Evolutionary conservation across 768 basidiomycete species (phyloP).

Genomic region (Suillus subalutaceus): DNA sequence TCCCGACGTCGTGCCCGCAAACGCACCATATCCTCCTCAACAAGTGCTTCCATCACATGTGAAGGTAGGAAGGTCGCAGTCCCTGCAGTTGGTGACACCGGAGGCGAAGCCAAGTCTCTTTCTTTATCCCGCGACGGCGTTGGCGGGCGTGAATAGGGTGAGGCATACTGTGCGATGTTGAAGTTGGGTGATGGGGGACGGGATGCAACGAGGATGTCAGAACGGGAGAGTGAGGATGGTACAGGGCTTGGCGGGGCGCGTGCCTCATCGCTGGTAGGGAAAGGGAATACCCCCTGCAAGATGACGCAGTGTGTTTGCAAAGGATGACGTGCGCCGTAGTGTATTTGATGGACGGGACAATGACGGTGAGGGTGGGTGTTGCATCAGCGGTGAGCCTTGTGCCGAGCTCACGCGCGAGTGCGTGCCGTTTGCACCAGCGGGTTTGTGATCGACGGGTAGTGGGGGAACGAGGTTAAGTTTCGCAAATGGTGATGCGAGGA

Average conservation of each 20-base stretch:
- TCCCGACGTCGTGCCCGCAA: slow-evolving; percentile 66
- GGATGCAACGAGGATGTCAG: slow-evolving; percentile 46
- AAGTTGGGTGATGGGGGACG: slow-evolving; percentile 80
- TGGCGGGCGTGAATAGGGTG: slow-evolving; percentile 67
- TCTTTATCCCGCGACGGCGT: slow-evolving; percentile 36
- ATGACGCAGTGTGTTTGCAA: slow-evolving; percentile 74
- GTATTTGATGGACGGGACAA: slow-evolving; percentile 61
- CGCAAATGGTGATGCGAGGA: slow-evolving; percentile 88
- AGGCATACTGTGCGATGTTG: slow-evolving; percentile 74
- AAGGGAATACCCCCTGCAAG: slow-evolving; percentile 72
- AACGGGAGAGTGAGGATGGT: slow-evolving; percentile 24
- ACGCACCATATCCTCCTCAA: slow-evolving; percentile 95
- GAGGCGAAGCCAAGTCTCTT: slow-evolving; percentile 33
- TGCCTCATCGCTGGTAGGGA: slow-evolving; percentile 64
- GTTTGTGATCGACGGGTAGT: slow-evolving; percentile 40
- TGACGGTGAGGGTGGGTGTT: slow-evolving; percentile 49
- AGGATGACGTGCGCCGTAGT: slow-evolving; percentile 76
- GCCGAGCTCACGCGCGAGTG: slow-evolving; percentile 51
- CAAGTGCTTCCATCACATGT: slow-evolving; percentile 85
- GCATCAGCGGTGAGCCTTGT: slow-evolving; percentile 50
- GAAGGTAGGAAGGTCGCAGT: slow-evolving; percentile 66
- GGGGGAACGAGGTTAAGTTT: slow-evolving; percentile 60
- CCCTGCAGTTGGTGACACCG: slow-evolving; percentile 35
- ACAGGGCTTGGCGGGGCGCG: slow-evolving; percentile 41
- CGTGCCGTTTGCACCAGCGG: slow-evolving; percentile 33